phyloP scores from a whole-genome alignment of 306 rosid species.

The Fagus sylvatica region DNA sequence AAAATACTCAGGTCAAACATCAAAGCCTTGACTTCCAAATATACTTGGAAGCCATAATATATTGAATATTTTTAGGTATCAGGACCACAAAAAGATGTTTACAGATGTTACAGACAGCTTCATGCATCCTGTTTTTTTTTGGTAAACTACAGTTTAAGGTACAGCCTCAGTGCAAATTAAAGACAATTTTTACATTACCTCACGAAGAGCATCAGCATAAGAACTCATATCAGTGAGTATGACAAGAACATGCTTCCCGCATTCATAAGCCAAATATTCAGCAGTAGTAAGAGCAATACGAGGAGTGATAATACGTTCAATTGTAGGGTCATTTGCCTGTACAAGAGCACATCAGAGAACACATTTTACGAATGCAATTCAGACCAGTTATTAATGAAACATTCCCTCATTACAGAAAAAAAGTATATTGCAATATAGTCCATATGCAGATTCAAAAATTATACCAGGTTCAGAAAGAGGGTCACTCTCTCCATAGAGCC shows the following conservation, averaged over 20 bases:
- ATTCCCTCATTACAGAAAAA: constrained; percentile 1
- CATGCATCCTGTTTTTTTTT: background rate
- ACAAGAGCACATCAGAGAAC: constrained; percentile 28
- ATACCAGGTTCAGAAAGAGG: constrained; percentile 95
- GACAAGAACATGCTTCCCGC: constrained; percentile 99
- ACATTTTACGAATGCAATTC: constrained; percentile 14
- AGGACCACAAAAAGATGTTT: constrained; percentile 9
- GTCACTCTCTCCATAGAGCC: constrained; percentile 99
- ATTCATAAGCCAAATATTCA: constrained; percentile 97
- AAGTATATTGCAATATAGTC: background rate
- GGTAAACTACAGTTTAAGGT: background rate
- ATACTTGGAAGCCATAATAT: constrained; percentile 14
- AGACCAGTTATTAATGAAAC: constrained; percentile 7
- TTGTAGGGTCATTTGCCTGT: constrained; percentile 99
- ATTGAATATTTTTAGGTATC: background rate
- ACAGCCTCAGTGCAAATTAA: background rate
- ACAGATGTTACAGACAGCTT: constrained; percentile 8
- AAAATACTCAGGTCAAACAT: background rate
- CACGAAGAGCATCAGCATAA: constrained; percentile 99
- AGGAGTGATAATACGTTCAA: constrained; percentile 99
- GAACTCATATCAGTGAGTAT: constrained; percentile 99
- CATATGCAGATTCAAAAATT: constrained; percentile 14
- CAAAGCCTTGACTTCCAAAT: constrained; percentile 12
- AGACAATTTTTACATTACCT: constrained; percentile 53
- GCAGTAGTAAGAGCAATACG: constrained; percentile 99